These are phyloP conservation scores for Chalciporus sphaerocephalus DNA, from an alignment of 768 basidiomycete species.

Conservation along the genomic window DNA sequence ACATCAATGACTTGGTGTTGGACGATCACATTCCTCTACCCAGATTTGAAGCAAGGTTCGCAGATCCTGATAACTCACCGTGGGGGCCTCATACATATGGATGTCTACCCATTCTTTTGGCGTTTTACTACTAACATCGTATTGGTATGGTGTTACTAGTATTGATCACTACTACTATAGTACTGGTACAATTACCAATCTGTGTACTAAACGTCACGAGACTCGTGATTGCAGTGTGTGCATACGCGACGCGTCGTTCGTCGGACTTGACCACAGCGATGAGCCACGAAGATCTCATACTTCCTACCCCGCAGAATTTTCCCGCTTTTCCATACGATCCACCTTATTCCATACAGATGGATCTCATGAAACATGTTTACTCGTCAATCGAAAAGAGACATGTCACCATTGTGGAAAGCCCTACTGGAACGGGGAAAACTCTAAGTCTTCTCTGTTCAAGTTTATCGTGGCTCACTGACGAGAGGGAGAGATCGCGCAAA, in stretches of 20 bases:
- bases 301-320: conserved; percentile 66
- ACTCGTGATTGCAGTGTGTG: not conserved
- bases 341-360: conserved; percentile 80
- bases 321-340: conserved; percentile 78
- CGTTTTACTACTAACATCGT: no score
- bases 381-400: conserved; percentile 66
- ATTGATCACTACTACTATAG: no score
- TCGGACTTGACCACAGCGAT: not conserved
- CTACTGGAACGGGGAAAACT: conserved; percentile 93
- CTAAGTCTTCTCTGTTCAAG: conserved; percentile 73
- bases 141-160: no score
- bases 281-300: conserved; percentile 21
- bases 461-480: conserved; percentile 70
- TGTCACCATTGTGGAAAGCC: conserved; percentile 83
- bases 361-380: conserved; percentile 88
- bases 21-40: no score
- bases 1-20: no score
- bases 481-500: conserved; percentile 62
- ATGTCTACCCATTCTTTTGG: no score
- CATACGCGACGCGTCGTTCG: conserved; percentile 11
- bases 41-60: conserved; percentile 6
- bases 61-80: conserved; percentile 4
- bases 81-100: no score
- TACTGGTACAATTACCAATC: not conserved
- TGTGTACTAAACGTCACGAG: conserved; percentile 11